Evolutionary conservation across 2,329 filamentous ascomycete species (phyloP).

Genomic region (Epichloe bromicola): DNA sequence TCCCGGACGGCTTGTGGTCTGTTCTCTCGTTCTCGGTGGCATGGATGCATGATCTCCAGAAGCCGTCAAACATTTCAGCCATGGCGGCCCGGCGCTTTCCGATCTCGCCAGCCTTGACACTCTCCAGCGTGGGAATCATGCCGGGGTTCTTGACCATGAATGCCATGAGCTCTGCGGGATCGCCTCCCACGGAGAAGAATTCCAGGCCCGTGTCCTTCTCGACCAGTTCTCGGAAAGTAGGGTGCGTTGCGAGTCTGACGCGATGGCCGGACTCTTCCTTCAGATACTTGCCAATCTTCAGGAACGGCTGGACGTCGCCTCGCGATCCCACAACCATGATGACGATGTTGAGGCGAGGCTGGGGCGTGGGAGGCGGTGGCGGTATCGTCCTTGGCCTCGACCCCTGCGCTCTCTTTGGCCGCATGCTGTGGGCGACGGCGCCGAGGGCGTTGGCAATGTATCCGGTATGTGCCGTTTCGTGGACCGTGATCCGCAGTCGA

Average conservation of each 20-base stretch:
- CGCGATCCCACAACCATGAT: conserved; percentile 74
- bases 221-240: conserved; percentile 63
- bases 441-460: conserved; percentile 65
- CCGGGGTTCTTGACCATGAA: conserved; percentile 83
- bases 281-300: conserved; percentile 60
- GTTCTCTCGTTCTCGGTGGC: conserved; percentile 53
- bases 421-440: conserved; percentile 37
- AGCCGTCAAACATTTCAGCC: conserved; percentile 73
- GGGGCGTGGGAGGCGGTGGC: conserved; percentile 17
- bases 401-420: conserved; percentile 4
- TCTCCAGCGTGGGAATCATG: conserved; percentile 60
- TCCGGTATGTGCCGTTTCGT: conserved; percentile 55
- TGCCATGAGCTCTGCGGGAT: conserved; percentile 71
- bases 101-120: conserved; percentile 62
- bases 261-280: conserved; percentile 60
- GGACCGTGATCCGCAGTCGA: conserved; percentile 57
- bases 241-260: conserved; percentile 67
- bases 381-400: conserved; percentile 12
- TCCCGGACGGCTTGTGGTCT: conserved; percentile 41
- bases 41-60: conserved; percentile 68
- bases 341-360: conserved; percentile 58
- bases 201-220: conserved; percentile 60
- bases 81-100: conserved; percentile 53
- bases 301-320: conserved; percentile 70
- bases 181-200: conserved; percentile 69